Evolutionary conservation across 371 early-diverging fungal species (phyloP).

Genomic region (Capillidium rhysosporum): DNA sequence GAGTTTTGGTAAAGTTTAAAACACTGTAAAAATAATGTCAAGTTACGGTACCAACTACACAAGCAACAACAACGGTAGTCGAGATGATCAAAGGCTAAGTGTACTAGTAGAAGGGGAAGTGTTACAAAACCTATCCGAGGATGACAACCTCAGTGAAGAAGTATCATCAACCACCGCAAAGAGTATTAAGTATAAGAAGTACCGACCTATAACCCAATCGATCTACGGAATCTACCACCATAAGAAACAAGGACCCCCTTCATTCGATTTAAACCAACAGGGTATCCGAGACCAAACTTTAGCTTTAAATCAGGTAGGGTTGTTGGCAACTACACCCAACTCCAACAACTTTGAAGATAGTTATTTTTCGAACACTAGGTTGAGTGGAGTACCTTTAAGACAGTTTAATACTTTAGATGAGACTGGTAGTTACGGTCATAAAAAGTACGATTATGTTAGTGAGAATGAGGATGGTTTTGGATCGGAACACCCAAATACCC

Average conservation of each 20-base stretch:
- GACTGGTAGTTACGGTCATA: neutral
- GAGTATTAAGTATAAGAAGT: neutral
- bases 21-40: too few species aligned
- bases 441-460: neutral
- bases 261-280: neutral
- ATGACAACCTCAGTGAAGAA: too few species aligned
- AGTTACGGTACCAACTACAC: too few species aligned
- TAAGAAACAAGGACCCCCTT: neutral
- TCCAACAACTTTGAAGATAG: neutral
- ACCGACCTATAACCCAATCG: conserved; percentile 6
- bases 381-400: neutral
- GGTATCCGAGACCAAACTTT: conserved; percentile 3
- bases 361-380: too few species aligned
- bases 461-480: too few species aligned
- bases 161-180: neutral
- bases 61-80: too few species aligned
- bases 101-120: too few species aligned
- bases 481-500: neutral
- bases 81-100: too few species aligned
- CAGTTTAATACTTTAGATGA: neutral
- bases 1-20: too few species aligned
- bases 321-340: neutral
- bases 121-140: too few species aligned
- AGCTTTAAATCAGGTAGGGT: conserved; percentile 1
- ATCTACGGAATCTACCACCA: conserved; percentile 7